A percentile compares a stretch with the other conserved stretches of the same genome.
Conservation (phyloP, 176 grass and related monocot species). For the Oryza australiensis region DNA sequence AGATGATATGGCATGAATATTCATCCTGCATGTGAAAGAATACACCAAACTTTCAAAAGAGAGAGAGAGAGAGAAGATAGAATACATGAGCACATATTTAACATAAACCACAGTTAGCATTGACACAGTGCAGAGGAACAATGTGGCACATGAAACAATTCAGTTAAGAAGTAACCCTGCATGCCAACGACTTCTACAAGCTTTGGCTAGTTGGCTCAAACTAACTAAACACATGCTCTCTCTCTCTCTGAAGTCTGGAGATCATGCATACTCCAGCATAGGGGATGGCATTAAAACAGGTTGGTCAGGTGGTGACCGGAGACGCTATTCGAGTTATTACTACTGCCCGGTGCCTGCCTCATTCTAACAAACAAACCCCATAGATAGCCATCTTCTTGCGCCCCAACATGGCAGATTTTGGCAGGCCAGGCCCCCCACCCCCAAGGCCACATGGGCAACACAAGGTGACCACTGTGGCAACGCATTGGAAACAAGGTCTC, state of each 20-base stretch:
- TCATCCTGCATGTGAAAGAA: constrained; percentile 8
- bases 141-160: neutral
- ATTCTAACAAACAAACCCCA: constrained; percentile 13
- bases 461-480: constrained; percentile 28
- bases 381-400: neutral
- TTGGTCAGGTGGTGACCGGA: neutral
- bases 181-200: neutral
- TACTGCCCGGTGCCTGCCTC: neutral
- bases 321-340: neutral
- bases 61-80: neutral
- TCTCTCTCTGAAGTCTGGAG: neutral
- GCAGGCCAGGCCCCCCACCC: neutral
- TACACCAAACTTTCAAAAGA: neutral
- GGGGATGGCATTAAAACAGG: neutral
- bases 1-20: neutral
- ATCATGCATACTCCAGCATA: neutral
- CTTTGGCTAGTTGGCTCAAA: neutral
- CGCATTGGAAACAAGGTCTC: constrained; percentile 28
- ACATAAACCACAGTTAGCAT: neutral
- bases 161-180: neutral
- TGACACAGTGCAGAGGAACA: neutral
- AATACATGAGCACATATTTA: neutral
- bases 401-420: constrained; percentile 8
- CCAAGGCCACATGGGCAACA: constrained; percentile 45
- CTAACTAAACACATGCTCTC: constrained; percentile 1